Evolutionary conservation across 768 basidiomycete species (phyloP), one percentile per base, ranked within the genome.

Genomic region (Tremella yokohamensis): DNA sequence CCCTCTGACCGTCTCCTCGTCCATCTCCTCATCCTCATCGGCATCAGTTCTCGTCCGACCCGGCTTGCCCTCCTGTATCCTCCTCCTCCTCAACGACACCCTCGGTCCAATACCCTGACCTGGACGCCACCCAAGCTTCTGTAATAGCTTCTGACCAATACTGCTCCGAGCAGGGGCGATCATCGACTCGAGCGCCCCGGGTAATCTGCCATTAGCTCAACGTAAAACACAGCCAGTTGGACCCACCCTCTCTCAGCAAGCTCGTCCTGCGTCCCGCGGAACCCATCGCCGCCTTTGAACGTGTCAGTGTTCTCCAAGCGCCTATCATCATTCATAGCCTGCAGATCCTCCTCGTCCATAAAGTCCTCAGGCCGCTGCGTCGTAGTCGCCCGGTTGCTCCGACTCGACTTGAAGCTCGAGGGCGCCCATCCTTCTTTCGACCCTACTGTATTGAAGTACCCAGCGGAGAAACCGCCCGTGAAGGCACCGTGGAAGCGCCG

Each of bases 391-490:
- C 92, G 84, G 44, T 89, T 87, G 25, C 73, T 77, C 29, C 92
- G 83, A 7, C 93, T 96, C 0, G 94, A 97, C 13, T 89, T 85
- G 76, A 98, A 99, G 1, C 89, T 89, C 34, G 87, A 83, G 0
- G 96, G 96, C 8, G 90, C 76, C 92, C 93, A 99, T 85, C 94
- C 93, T 83, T 98, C 93, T 76, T 94, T 90, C 6, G 89, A 92
- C 1, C 96, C 96, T 38, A 94, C 94, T 1, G 87, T 83, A 76
- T 98, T 98, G 80, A 87, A 97, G 79, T 97, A 97, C 0, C 94
- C 94, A 24, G 96, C 96, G 54, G 89, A 91, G 81, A 91, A 99
- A 11, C 96, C 96, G 20, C 96, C 96, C 0, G 93, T 97, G 79
- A 98, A 99, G 2, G 96, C 96, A 2, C 96, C 96, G 73, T 99